Evolutionary conservation across 2,329 filamentous ascomycete species (phyloP).

Genomic region (Colletotrichum melonis): DNA sequence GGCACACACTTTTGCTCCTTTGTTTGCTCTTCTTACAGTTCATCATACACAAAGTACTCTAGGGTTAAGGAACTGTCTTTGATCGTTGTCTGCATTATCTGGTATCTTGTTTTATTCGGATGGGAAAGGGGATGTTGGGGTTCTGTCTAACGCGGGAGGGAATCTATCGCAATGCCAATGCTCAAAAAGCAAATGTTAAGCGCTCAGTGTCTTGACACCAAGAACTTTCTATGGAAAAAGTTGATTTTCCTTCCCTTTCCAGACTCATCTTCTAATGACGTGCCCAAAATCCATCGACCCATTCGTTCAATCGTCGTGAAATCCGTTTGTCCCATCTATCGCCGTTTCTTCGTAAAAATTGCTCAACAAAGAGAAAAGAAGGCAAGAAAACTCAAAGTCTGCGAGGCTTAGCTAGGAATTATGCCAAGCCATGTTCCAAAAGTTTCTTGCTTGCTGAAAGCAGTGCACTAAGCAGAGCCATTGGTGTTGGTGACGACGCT

Average conservation of each 20-base stretch:
- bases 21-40: no score
- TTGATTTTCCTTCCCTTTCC: background rate
- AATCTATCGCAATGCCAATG: constrained; percentile 32
- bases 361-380: background rate
- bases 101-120: constrained; percentile 5
- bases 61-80: background rate
- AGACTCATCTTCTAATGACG: background rate
- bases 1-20: background rate
- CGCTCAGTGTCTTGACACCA: background rate
- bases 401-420: background rate
- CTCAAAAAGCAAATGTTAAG: background rate
- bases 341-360: constrained; percentile 5
- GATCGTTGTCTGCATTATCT: background rate
- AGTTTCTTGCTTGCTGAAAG: background rate
- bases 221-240: background rate
- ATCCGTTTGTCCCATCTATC: constrained; percentile 1
- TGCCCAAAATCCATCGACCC: background rate
- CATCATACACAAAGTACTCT: background rate
- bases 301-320: constrained; percentile 6
- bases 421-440: background rate
- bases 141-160: background rate
- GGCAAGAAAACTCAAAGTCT: background rate
- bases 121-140: background rate
- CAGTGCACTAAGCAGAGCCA: background rate
- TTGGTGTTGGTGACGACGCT: constrained; percentile 37